phyloP scores from a whole-genome alignment of 768 basidiomycete genomes.

The Suillus sp. region DNA sequence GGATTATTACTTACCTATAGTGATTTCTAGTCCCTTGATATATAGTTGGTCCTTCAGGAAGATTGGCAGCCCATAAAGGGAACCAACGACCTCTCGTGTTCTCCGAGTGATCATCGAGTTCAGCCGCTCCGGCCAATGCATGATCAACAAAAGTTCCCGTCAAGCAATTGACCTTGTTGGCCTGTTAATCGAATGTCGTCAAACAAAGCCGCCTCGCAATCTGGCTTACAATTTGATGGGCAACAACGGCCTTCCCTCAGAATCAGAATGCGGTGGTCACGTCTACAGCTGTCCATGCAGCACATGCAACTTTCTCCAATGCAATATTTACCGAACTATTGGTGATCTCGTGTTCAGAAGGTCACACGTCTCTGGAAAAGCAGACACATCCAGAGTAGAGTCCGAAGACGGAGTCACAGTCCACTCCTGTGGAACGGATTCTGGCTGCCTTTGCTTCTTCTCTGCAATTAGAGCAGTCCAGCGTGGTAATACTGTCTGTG shows the following conservation, averaged over 20 bases:
- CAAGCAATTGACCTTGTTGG: conserved; percentile 70
- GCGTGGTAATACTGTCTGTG: conserved; percentile 11
- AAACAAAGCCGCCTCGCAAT: neutral
- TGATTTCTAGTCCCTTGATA: conserved; percentile 69
- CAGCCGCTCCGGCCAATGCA: conserved; percentile 62
- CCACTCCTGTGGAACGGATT: conserved; percentile 68
- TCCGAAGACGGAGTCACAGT: conserved; percentile 49
- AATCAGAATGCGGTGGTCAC: conserved; percentile 77
- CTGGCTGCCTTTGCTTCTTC: conserved; percentile 56
- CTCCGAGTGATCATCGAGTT: conserved; percentile 64
- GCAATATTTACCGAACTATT: conserved; percentile 45
- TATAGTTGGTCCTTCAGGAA: conserved; percentile 76
- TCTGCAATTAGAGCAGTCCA: conserved; percentile 59
- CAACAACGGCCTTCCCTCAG: conserved; percentile 75
- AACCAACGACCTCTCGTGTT: conserved; percentile 65
- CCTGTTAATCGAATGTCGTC: neutral
- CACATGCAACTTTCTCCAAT: conserved; percentile 52
- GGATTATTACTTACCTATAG: conserved; percentile 51
- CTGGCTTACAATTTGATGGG: conserved; percentile 68
- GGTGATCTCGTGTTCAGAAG: conserved; percentile 62
- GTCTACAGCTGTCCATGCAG: conserved; percentile 62
- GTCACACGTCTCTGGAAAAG: conserved; percentile 56
- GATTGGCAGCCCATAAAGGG: conserved; percentile 74
- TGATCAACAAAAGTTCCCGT: conserved; percentile 81
- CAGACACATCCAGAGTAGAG: conserved; percentile 51